Base-by-base conservation (phyloP, 2,329 filamentous ascomycete species). In the Dactylellina parvicollis region DNA sequence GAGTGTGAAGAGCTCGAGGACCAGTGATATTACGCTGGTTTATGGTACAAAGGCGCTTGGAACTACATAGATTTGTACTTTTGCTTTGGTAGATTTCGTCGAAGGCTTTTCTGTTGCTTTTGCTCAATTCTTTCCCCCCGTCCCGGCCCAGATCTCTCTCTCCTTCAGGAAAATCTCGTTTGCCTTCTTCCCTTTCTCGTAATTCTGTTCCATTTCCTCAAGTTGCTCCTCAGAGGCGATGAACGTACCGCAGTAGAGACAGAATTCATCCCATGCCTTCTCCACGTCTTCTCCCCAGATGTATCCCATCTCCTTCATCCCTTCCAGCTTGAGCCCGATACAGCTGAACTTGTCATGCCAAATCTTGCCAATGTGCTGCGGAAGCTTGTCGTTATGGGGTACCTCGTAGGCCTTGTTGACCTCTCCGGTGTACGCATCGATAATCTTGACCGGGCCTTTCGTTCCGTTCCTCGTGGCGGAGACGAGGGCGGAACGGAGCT, bases 171-270 rank as follows among this genome's bases (percentile, higher is more conserved):
- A 14, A 7, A 38, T 5, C 9, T 56, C 38, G 18, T 5, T 47
- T n/a, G 36, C 38, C 14, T 8, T 22, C 18, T 66, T 16, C 0
- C 59, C 22, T 10, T 40, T 10, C 8, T 44, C 10, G 22, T 46
- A 44, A 1, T 46, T 32, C 36, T 30, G 4, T 18, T 60, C 64
- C 32, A 60, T 47, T 26, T 60, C 36, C 16, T 40, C 44, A 8
- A 71, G 30, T 10, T 62, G 57, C 38, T 56, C 40, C 9, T 52
- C 56, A 5, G 56, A 55, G 9, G 66, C 57, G 20, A 64, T 71
- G 30, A 57, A 71, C 4, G 66, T 50, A 10, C 56, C 66, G 52
- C 57, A 62, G n/a, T 64, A 71, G 2, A 64, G 24, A 24, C 66
- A 62, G 28, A 64, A 50, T 18, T 64, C 57, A 1, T 62, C 56